These are phyloP conservation scores for Leonotis leonurus DNA, from an alignment of 257 asterid genomes.

Conservation along the genomic window DNA sequence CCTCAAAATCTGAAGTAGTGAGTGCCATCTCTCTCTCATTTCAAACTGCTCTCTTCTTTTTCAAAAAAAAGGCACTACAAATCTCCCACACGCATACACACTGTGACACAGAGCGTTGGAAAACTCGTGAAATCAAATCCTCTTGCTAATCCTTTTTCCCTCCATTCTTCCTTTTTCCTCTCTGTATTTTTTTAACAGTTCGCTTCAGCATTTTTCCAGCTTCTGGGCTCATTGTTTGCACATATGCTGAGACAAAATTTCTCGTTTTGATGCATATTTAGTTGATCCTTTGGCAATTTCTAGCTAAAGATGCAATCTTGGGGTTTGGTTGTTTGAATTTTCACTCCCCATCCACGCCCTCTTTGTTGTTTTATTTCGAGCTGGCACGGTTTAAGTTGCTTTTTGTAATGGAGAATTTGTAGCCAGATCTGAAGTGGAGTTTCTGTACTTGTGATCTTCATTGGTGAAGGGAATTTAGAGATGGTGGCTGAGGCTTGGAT, in stretches of 20 bases:
- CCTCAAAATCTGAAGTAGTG: constrained; percentile 9
- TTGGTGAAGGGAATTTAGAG: constrained; percentile 22
- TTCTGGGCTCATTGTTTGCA: constrained; percentile 21
- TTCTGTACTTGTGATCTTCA: constrained; percentile 19
- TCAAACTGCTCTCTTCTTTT: constrained; percentile 23
- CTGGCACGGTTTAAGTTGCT: neutral
- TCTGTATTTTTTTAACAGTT: constrained; percentile 13
- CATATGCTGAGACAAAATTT: constrained; percentile 28
- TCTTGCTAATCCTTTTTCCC: constrained; percentile 10
- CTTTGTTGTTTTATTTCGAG: neutral
- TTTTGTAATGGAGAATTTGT: neutral
- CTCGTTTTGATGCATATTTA: neutral
- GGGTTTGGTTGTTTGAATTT: neutral
- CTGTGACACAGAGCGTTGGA: constrained; percentile 14
- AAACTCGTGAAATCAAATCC: constrained; percentile 19
- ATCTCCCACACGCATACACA: constrained; percentile 12
- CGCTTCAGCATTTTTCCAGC: constrained; percentile 5
- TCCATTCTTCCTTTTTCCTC: constrained; percentile 19
- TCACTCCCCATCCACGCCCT: neutral
- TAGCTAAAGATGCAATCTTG: constrained; percentile 8
- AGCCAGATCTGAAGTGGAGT: constrained; percentile 43
- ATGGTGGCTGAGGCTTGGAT: constrained; percentile 96
- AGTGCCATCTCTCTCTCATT: constrained; percentile 21
- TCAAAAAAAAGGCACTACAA: constrained; percentile 15
- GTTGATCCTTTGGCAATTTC: neutral